Percentiles rank a stretch among this genome's conserved stretches.
These are phyloP conservation scores for Clonostachys rhizophaga DNA, from an alignment of 2,329 filamentous ascomycete species.

Conservation along the genomic window DNA sequence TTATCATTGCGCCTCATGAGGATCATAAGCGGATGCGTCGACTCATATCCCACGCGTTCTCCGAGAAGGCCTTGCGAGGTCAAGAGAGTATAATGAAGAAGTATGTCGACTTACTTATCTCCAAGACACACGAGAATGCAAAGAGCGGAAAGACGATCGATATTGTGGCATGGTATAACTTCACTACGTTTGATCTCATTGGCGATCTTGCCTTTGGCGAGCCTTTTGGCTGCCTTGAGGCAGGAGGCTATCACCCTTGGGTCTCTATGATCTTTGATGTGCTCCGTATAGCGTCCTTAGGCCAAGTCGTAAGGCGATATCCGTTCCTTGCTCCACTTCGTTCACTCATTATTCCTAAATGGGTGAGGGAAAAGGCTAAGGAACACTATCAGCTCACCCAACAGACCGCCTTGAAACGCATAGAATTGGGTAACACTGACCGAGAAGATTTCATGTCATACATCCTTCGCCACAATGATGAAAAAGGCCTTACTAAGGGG, in stretches of 20 bases:
- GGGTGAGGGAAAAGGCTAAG: neutral
- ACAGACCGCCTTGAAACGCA: neutral
- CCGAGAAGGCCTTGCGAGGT: conserved; percentile 17
- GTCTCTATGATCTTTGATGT: neutral
- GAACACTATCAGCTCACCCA: neutral
- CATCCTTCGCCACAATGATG: neutral
- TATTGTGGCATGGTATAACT: conserved; percentile 11
- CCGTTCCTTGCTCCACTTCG: no score
- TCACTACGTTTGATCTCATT: conserved; percentile 1
- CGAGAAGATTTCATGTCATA: neutral
- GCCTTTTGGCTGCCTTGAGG: conserved; percentile 2
- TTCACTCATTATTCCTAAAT: neutral
- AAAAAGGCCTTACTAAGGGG: neutral
- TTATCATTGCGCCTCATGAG: no score
- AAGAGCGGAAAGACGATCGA: no score
- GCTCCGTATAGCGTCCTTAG: neutral
- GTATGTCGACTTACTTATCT: conserved; percentile 15
- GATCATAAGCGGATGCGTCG: neutral
- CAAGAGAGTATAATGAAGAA: conserved; percentile 19
- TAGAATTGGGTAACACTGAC: neutral
- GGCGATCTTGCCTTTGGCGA: conserved; percentile 16
- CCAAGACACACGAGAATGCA: neutral
- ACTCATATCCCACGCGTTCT: conserved; percentile 1
- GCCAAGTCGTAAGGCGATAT: neutral
- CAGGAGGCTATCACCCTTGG: neutral